Conservation (phyloP, 2,329 filamentous ascomycete genomes). For the Salinomyces thailandicus region DNA sequence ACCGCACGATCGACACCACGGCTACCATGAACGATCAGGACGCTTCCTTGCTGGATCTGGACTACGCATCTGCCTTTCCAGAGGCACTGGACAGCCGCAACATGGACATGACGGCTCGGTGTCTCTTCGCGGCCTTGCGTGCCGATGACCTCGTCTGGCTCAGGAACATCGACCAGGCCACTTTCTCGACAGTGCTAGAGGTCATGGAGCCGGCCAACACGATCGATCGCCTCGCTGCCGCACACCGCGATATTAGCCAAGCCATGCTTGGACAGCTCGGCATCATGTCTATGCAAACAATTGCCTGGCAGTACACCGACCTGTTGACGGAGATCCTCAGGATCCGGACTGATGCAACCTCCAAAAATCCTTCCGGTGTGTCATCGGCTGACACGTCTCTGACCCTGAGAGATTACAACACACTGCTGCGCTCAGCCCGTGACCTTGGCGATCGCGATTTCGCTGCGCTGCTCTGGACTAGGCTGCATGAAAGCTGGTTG, state of each 20-base stretch:
- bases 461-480: constrained; percentile 39
- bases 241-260: constrained; percentile 43
- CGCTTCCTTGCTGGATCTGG: constrained; percentile 12
- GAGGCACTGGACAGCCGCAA: constrained; percentile 13
- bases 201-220: constrained; percentile 50
- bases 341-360: constrained; percentile 28
- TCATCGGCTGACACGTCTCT: no score
- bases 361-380: constrained; percentile 7
- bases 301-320: constrained; percentile 31
- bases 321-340: constrained; percentile 30
- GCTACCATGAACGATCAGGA: constrained; percentile 1
- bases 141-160: constrained; percentile 21
- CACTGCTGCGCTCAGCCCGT: constrained; percentile 43
- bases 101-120: constrained; percentile 17
- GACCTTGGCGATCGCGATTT: constrained; percentile 36
- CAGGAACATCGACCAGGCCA: constrained; percentile 39
- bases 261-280: constrained; percentile 35
- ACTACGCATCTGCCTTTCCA: constrained; percentile 16
- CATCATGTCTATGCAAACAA: constrained; percentile 27
- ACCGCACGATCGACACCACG: neutral
- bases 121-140: constrained; percentile 16
- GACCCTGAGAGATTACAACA: constrained; percentile 40
- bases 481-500: constrained; percentile 26
- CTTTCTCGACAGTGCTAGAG: constrained; percentile 54
- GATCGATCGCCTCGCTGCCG: constrained; percentile 35